phyloP scores from a whole-genome alignment of 805 yeast species.

The Lipomyces sp. region DNA sequence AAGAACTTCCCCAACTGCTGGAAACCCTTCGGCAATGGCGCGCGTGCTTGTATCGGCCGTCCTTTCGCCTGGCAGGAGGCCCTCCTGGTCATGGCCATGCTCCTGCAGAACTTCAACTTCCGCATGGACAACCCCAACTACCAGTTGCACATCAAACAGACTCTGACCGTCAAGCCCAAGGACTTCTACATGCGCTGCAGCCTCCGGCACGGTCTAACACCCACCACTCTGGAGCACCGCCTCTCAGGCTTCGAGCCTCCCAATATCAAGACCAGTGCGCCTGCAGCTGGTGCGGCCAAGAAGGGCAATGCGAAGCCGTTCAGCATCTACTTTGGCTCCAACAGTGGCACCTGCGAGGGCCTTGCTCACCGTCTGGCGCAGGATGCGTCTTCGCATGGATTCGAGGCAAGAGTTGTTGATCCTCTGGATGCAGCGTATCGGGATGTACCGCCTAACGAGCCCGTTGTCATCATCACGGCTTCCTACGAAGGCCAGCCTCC shows the following conservation, averaged over 20 bases:
- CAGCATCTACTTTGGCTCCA: conserved; percentile 88
- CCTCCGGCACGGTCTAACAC: conserved; percentile 5
- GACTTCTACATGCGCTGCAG: conserved; percentile 12
- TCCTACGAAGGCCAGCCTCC: conserved; percentile 99
- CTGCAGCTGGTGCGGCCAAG: conserved; percentile 7
- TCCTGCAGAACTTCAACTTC: conserved; percentile 7
- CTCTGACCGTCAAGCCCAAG: conserved; percentile 4
- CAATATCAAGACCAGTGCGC: conserved; percentile 3
- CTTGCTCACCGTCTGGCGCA: conserved; percentile 87
- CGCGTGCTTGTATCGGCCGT: conserved; percentile 11
- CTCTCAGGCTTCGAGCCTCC: conserved; percentile 10
- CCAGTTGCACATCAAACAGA: conserved; percentile 9
- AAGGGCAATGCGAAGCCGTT: conserved; percentile 50
- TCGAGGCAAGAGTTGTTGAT: conserved; percentile 83
- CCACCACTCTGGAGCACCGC: conserved; percentile 8
- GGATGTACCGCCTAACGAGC: conserved; percentile 56
- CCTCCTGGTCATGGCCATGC: background rate
- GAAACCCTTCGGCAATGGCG: conserved; percentile 2
- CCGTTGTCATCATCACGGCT: conserved; percentile 81
- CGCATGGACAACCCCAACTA: conserved; percentile 7
- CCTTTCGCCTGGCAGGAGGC: conserved; percentile 7
- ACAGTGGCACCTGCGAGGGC: conserved; percentile 98
- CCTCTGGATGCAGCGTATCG: conserved; percentile 86
- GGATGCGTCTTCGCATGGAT: conserved; percentile 77
- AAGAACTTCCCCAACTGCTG: conserved; percentile 5